Evolutionary conservation across 768 basidiomycete species (phyloP).

Genomic region (Tremella yokohamensis): DNA sequence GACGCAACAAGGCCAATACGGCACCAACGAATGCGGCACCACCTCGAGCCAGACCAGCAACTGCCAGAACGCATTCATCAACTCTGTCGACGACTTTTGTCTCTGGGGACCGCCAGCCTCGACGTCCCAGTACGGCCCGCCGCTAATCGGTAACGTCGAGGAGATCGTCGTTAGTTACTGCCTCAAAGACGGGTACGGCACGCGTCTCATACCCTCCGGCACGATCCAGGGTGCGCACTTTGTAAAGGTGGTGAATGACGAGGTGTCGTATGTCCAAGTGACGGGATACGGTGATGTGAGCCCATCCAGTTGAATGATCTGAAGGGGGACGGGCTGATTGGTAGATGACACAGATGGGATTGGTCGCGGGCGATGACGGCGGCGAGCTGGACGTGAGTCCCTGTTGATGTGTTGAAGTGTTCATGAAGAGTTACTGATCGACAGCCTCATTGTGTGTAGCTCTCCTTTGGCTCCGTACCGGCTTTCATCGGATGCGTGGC

Average conservation of each 20-base stretch:
- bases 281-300: constrained; percentile 40
- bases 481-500: neutral
- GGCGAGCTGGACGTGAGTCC: constrained; percentile 53
- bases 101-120: constrained; percentile 45
- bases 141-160: constrained; percentile 49
- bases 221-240: constrained; percentile 53
- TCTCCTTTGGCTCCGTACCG: neutral
- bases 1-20: constrained; percentile 61
- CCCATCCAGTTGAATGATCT: neutral
- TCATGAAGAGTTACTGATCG: constrained; percentile 1
- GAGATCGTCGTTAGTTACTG: constrained; percentile 43
- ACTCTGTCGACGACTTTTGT: constrained; percentile 47
- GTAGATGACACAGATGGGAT: constrained; percentile 50
- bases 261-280: constrained; percentile 54
- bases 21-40: constrained; percentile 65
- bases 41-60: constrained; percentile 58
- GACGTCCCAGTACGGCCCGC: constrained; percentile 51
- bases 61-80: constrained; percentile 58
- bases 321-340: constrained; percentile 4
- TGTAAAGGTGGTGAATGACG: constrained; percentile 49
- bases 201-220: constrained; percentile 53
- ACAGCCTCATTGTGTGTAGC: constrained; percentile 27
- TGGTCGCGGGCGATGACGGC: constrained; percentile 49
- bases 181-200: constrained; percentile 53
- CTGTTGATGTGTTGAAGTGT: neutral